phyloP scores from a whole-genome alignment of 2,329 filamentous ascomycete species.

The Colletotrichum acutatum region DNA sequence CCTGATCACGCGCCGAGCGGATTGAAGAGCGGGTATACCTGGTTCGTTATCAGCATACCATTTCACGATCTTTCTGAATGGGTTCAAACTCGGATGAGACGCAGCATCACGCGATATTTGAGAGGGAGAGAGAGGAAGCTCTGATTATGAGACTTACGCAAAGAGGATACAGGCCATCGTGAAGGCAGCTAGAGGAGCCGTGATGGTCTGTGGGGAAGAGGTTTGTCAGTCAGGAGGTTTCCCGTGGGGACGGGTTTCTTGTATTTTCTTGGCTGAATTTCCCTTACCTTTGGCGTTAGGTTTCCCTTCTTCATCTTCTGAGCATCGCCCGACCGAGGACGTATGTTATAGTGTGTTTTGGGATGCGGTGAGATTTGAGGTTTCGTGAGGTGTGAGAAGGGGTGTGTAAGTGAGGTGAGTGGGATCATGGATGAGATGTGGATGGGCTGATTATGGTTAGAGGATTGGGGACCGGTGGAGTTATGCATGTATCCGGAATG shows the following conservation, averaged over 20 bases:
- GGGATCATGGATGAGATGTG: not conserved
- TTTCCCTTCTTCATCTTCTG: conserved; percentile 34
- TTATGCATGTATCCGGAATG: not conserved
- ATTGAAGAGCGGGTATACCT: conserved; percentile 57
- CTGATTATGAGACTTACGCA: conserved; percentile 52
- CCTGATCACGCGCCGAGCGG: conserved; percentile 48
- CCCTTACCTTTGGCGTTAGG: conserved; percentile 32
- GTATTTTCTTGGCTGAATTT: no score
- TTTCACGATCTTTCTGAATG: no score
- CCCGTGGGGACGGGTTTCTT: not conserved
- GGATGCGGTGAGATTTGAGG: not conserved
- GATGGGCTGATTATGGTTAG: conserved; percentile 30
- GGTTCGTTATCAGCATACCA: not conserved
- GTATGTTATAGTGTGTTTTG: not conserved
- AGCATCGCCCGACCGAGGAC: not conserved
- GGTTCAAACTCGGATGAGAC: no score
- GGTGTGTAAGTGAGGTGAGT: conserved; percentile 10
- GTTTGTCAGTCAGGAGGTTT: not conserved
- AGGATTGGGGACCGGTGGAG: not conserved
- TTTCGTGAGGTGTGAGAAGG: conserved; percentile 3
- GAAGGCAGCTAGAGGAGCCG: conserved; percentile 63
- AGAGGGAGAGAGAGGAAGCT: no score
- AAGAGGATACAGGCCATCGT: conserved; percentile 65
- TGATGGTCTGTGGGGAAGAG: conserved; percentile 49
- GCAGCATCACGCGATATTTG: no score